Conservation (phyloP, 306 rosid genomes). For the Fragaria vesca region DNA sequence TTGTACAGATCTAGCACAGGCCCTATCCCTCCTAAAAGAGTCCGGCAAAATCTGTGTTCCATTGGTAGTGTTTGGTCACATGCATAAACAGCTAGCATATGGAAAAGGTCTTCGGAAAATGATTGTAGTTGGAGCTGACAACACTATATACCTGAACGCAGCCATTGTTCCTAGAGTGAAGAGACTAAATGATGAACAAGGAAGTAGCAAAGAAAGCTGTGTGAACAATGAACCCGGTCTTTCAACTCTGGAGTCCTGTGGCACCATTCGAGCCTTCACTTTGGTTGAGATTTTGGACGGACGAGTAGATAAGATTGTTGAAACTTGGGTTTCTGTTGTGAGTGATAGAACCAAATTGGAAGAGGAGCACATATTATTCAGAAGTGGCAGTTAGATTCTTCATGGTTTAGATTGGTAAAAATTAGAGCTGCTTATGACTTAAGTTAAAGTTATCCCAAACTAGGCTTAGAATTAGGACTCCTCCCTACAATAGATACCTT, state of each 20-base stretch:
- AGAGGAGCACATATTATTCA: conserved; percentile 56
- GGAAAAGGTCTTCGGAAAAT: conserved; percentile 77
- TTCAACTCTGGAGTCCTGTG: conserved; percentile 31
- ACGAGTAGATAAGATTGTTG: conserved; percentile 55
- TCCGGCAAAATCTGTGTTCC: conserved; percentile 41
- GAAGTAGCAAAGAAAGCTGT: conserved; percentile 26
- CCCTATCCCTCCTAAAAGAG: conserved; percentile 61
- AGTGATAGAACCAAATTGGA: conserved; percentile 50
- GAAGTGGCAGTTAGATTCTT: conserved; percentile 23
- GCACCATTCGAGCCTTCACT: conserved; percentile 73
- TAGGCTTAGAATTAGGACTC: background rate
- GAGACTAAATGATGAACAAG: conserved; percentile 36
- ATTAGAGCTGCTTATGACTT: background rate
- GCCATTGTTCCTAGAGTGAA: conserved; percentile 83
- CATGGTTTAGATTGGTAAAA: background rate
- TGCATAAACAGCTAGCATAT: conserved; percentile 76
- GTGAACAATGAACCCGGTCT: conserved; percentile 17
- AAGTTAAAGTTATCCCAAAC: too few relatives aligned
- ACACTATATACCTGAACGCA: conserved; percentile 73
- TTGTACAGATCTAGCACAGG: conserved; percentile 54
- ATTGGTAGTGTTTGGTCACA: conserved; percentile 83
- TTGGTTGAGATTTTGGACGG: conserved; percentile 57
- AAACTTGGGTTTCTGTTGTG: conserved; percentile 75
- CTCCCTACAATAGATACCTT: background rate
- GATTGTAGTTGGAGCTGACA: conserved; percentile 55